Conservation (phyloP, 768 basidiomycete genomes). For the Lactarius pseudohatsudake region DNA sequence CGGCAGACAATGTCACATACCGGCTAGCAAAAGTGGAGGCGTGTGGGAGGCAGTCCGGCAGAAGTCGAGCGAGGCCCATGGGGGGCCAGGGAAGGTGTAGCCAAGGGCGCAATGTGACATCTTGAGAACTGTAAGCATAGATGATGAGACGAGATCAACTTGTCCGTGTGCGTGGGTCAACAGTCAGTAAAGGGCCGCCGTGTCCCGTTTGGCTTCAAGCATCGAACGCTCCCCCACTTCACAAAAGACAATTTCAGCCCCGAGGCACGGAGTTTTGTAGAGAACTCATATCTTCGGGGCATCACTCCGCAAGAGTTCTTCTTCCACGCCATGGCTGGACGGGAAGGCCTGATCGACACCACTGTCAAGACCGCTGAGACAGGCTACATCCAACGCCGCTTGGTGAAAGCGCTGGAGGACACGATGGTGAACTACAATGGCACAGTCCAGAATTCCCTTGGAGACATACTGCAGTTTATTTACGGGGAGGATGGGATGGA, state of each 20-base stretch:
- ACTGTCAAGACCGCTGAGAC: slow-evolving; percentile 99
- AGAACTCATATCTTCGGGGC: slow-evolving; percentile 96
- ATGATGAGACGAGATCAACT: too few relatives aligned
- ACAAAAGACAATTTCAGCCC: slow-evolving; percentile 98
- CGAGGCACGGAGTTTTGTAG: slow-evolving; percentile 96
- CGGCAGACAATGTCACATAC: too few relatives aligned
- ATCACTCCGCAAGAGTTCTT: slow-evolving; percentile 98
- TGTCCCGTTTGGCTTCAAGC: slow-evolving; percentile 97
- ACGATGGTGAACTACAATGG: slow-evolving; percentile 98
- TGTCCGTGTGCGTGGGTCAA: slow-evolving; percentile 99
- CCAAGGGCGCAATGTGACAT: too few relatives aligned
- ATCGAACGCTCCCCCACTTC: slow-evolving; percentile 95
- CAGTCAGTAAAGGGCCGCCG: slow-evolving; percentile 98
- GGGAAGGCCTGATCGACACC: slow-evolving; percentile 98
- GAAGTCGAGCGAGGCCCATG: too few relatives aligned
- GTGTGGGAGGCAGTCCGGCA: too few relatives aligned
- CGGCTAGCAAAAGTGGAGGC: too few relatives aligned
- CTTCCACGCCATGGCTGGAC: slow-evolving; percentile 99
- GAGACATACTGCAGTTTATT: slow-evolving; percentile 93
- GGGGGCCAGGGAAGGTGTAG: too few relatives aligned
- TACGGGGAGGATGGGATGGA: slow-evolving; percentile 99
- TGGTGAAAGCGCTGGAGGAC: slow-evolving; percentile 98
- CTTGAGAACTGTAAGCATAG: too few relatives aligned
- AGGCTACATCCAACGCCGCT: slow-evolving; percentile 96
- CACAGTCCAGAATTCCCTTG: slow-evolving; percentile 94